Percentiles rank a stretch among this genome's conserved stretches.
phyloP scores from a whole-genome alignment of 768 basidiomycete genomes.

The Lactarius sanguifluus region DNA sequence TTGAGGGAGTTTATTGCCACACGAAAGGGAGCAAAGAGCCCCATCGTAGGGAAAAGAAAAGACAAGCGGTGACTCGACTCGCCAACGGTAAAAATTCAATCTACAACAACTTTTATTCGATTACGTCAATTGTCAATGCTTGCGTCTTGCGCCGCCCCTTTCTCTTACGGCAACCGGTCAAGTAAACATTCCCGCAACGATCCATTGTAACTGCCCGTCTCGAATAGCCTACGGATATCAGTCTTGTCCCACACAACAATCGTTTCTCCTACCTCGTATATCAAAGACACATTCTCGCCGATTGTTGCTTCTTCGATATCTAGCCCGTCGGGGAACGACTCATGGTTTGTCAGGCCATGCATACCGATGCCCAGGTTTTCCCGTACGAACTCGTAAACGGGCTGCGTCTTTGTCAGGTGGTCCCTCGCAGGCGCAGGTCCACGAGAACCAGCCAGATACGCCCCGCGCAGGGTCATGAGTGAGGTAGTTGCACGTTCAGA shows the following conservation, averaged over 20 bases:
- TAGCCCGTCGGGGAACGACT: constrained; percentile 57
- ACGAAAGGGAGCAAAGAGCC: constrained; percentile 20
- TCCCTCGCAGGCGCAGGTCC: constrained; percentile 66
- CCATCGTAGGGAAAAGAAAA: constrained; percentile 18
- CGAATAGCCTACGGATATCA: constrained; percentile 48
- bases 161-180: neutral
- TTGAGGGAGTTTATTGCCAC: neutral
- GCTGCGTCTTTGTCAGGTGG: constrained; percentile 64
- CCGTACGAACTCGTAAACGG: constrained; percentile 78
- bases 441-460: constrained; percentile 57
- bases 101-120: neutral
- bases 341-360: constrained; percentile 77
- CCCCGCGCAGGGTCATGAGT: constrained; percentile 49
- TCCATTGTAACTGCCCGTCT: constrained; percentile 62
- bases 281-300: constrained; percentile 69
- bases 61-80: neutral
- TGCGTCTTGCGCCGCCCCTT: neutral
- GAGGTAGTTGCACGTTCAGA: constrained; percentile 47
- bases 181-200: constrained; percentile 53
- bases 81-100: neutral
- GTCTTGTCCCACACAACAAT: neutral
- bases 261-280: constrained; percentile 55
- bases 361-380: constrained; percentile 67
- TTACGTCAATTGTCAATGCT: neutral
- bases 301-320: constrained; percentile 65